Evolutionary conservation across 2,329 filamentous ascomycete species (phyloP).

Genomic region (Beauveria caledonica): DNA sequence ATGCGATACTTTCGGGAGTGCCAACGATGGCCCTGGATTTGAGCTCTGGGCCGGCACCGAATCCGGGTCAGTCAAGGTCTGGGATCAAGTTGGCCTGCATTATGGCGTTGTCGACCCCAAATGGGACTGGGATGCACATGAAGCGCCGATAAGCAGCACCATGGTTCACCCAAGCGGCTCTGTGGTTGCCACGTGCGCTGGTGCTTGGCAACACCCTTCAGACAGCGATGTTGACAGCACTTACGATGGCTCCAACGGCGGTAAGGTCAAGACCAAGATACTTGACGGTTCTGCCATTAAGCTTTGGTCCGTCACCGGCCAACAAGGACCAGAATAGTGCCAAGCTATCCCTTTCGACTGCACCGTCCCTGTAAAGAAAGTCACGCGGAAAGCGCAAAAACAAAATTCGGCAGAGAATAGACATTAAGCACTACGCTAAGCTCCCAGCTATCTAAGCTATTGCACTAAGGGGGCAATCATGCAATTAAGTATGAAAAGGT

Average conservation of each 20-base stretch:
- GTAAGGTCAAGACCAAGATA: not conserved
- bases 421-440: conserved; percentile 11
- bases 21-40: conserved; percentile 32
- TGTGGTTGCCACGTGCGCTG: conserved; percentile 48
- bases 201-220: conserved; percentile 38
- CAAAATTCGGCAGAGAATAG: not conserved
- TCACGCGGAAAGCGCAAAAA: not conserved
- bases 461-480: not conserved
- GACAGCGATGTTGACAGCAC: conserved; percentile 7
- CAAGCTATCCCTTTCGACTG: not conserved
- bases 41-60: conserved; percentile 56
- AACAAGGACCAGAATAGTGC: not conserved
- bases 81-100: conserved; percentile 45
- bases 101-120: conserved; percentile 36
- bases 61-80: conserved; percentile 47
- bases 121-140: conserved; percentile 44
- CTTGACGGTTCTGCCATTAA: conserved; percentile 7
- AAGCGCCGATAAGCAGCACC: conserved; percentile 40
- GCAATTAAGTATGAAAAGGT: not conserved
- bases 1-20: conserved; percentile 43
- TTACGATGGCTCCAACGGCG: not conserved
- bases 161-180: conserved; percentile 46
- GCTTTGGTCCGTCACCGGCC: conserved; percentile 3
- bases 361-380: not conserved
- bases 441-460: conserved; percentile 3